phyloP scores from a whole-genome alignment of 768 basidiomycete species.

The Hericium rajendrae region DNA sequence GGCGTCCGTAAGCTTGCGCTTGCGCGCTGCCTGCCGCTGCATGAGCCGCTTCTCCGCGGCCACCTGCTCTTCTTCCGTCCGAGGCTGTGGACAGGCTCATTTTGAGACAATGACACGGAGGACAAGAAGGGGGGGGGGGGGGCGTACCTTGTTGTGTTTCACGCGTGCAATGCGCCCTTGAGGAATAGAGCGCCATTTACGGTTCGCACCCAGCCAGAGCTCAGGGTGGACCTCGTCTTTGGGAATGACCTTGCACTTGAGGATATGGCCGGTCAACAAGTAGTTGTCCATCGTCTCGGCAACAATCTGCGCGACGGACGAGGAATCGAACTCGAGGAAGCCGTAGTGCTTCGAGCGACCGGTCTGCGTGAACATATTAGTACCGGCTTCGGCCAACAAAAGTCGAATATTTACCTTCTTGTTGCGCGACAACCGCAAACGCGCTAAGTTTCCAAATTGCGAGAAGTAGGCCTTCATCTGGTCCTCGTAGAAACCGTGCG shows the following conservation, averaged over 20 bases:
- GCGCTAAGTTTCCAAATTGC: conserved; percentile 87
- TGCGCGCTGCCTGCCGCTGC: conserved; percentile 66
- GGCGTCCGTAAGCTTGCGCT: conserved; percentile 64
- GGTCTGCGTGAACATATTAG: conserved; percentile 42
- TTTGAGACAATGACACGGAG: background rate
- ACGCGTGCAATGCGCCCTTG: conserved; percentile 57
- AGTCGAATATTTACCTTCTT: conserved; percentile 53
- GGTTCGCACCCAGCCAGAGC: conserved; percentile 95
- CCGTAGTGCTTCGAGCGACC: conserved; percentile 96
- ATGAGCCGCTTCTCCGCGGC: conserved; percentile 60
- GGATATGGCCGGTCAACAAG: conserved; percentile 86
- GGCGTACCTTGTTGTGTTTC: conserved; percentile 66
- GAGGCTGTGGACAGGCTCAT: conserved; percentile 35
- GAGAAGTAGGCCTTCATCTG: conserved; percentile 88
- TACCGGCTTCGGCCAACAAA: background rate
- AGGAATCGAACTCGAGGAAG: conserved; percentile 89
- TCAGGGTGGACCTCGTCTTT: conserved; percentile 86
- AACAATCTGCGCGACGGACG: conserved; percentile 86
- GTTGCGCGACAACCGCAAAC: conserved; percentile 85
- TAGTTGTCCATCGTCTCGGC: conserved; percentile 99
- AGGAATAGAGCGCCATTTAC: conserved; percentile 79
- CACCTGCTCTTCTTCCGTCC: conserved; percentile 61
- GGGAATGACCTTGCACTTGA: conserved; percentile 85
- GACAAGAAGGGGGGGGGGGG: background rate
- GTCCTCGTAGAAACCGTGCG: conserved; percentile 96